Percentiles rank a stretch among this genome's conserved stretches.
Conservation (phyloP, 2,329 filamentous ascomycete genomes). For the Xylariaceae sp. region DNA sequence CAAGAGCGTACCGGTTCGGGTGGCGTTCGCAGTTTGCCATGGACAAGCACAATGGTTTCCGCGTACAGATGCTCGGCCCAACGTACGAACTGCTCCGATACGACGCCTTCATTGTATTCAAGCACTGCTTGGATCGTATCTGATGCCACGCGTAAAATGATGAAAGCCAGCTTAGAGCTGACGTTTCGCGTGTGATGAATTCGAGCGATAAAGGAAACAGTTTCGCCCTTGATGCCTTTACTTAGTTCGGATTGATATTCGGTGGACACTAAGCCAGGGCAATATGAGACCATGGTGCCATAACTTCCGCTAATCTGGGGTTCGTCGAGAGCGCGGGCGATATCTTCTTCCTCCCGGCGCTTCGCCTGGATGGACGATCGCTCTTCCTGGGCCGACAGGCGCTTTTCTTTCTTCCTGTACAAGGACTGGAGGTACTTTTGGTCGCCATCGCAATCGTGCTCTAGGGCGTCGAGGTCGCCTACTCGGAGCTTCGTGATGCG, state of each 20-base stretch:
- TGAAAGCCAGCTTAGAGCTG: slow-evolving; percentile 76
- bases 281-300: slow-evolving; percentile 32
- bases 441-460: slow-evolving; percentile 27
- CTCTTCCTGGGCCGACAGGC: slow-evolving; percentile 33
- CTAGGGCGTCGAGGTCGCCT: slow-evolving; percentile 34
- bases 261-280: slow-evolving; percentile 40
- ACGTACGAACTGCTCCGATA: slow-evolving; percentile 71
- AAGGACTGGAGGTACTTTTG: slow-evolving; percentile 32
- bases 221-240: slow-evolving; percentile 50
- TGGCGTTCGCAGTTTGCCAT: slow-evolving; percentile 66
- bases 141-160: slow-evolving; percentile 80
- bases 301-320: slow-evolving; percentile 27
- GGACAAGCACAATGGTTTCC: slow-evolving; percentile 73
- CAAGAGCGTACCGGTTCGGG: slow-evolving; percentile 71
- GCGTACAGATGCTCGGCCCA: slow-evolving; percentile 80
- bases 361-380: slow-evolving; percentile 32
- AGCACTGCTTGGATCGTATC: slow-evolving; percentile 81
- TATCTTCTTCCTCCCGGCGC: slow-evolving; percentile 34
- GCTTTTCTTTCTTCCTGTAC: slow-evolving; percentile 32
- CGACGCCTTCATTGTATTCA: slow-evolving; percentile 45
- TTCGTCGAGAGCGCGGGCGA: slow-evolving; percentile 25
- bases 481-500: slow-evolving; percentile 37
- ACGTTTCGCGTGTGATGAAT: slow-evolving; percentile 76
- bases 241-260: slow-evolving; percentile 24
- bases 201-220: slow-evolving; percentile 63